Percentiles rank a stretch among this genome's conserved stretches.
Evolutionary conservation across 345 rosid genomes (phyloP).

Genomic region (Gossypium herbaceum): DNA sequence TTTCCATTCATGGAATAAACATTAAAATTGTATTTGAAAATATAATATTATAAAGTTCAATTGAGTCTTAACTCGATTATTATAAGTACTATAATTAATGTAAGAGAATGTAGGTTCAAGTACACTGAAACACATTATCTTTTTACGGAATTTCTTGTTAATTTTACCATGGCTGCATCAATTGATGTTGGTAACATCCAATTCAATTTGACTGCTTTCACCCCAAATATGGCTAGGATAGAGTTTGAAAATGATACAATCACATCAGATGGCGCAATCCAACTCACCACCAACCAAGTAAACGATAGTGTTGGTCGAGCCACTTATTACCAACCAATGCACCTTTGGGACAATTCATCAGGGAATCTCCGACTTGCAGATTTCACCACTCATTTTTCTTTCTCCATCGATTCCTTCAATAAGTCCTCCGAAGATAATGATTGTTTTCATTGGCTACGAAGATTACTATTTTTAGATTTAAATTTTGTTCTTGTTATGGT

Average conservation of each 20-base stretch:
- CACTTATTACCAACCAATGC: conserved; percentile 1
- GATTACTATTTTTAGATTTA: too few relatives aligned
- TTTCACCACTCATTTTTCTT: conserved; percentile 33
- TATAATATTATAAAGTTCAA: fast-evolving
- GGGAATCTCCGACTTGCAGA: conserved; percentile 14
- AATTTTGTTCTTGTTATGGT: too few relatives aligned
- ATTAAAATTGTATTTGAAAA: too few relatives aligned
- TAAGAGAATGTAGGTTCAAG: fast-evolving
- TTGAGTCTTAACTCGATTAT: too few relatives aligned
- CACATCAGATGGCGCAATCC: background rate
- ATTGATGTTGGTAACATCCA: background rate
- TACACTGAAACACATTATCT: too few relatives aligned
- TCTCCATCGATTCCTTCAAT: conserved; percentile 22
- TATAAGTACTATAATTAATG: too few relatives aligned
- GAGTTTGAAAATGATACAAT: too few relatives aligned
- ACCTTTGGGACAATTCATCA: conserved; percentile 1
- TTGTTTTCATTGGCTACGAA: too few relatives aligned
- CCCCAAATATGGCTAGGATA: background rate
- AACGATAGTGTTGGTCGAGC: background rate
- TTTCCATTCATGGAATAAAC: too few relatives aligned
- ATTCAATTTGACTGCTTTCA: background rate
- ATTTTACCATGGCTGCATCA: background rate
- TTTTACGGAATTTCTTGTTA: fast-evolving
- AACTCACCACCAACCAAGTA: background rate
- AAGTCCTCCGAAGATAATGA: background rate